Conservation (phyloP, 495 filamentous ascomycete genomes). For the Aspergillus baeticus region DNA sequence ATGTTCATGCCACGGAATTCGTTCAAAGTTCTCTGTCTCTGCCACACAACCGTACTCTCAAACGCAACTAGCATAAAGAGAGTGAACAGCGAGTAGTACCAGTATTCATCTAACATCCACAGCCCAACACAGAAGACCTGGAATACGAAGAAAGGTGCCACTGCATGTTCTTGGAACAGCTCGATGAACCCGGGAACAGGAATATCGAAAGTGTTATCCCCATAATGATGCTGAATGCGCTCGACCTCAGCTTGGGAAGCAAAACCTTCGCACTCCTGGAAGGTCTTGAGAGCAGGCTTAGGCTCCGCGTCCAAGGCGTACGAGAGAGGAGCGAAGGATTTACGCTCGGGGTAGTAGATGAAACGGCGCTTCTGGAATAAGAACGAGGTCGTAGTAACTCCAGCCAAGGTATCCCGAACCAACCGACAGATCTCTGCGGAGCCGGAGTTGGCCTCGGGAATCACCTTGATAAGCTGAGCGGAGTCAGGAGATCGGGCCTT, state of each 20-base stretch:
- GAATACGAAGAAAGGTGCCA: conserved; percentile 99
- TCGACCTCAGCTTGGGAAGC: conserved; percentile 68
- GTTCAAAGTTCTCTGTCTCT: conserved; percentile 91
- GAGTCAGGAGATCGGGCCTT: conserved; percentile 67
- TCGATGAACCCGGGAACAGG: conserved; percentile 94
- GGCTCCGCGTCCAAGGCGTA: conserved; percentile 86
- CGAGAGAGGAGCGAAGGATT: conserved; percentile 73
- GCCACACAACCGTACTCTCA: conserved; percentile 99
- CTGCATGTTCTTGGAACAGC: conserved; percentile 96
- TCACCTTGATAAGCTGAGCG: conserved; percentile 90
- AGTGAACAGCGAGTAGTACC: conserved; percentile 99
- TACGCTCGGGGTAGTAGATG: conserved; percentile 68
- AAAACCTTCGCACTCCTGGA: conserved; percentile 78
- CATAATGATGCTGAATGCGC: conserved; percentile 85
- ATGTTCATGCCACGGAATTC: conserved; percentile 99
- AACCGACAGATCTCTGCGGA: conserved; percentile 84
- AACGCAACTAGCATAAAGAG: conserved; percentile 97
- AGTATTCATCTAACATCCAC: conserved; percentile 99
- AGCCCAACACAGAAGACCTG: conserved; percentile 98
- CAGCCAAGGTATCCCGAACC: conserved; percentile 66
- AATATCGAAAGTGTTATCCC: conserved; percentile 95
- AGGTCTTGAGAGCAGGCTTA: conserved; percentile 68
- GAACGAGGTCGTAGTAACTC: conserved; percentile 78
- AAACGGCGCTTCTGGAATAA: conserved; percentile 98
- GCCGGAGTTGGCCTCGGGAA: conserved; percentile 87